Evolutionary conservation across 192 early-diverging fungal genomes (phyloP), one percentile per base, ranked within the genome.

Genomic region (Coemansia sp.): DNA sequence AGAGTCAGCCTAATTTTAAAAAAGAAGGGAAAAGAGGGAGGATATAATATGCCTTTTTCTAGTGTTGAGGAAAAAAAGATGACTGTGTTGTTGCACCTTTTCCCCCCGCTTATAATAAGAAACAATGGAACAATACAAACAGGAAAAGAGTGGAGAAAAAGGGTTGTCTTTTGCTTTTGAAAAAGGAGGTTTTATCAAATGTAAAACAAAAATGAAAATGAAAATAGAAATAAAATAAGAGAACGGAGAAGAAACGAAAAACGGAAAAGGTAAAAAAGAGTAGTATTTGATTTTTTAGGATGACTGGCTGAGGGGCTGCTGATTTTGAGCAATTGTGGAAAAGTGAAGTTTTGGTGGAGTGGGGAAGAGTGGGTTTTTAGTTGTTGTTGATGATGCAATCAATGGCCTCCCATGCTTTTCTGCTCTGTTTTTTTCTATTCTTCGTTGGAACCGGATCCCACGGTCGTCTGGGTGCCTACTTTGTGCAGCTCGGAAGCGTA

Each of bases 301-400:
- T 32, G 32, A 32, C 32, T 32, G 32, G 32, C 32, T 32, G 32
- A 32, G 32, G 4, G 32, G 32, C 32, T 32, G 32, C 32, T 32
- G 32, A 32, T 32, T 32, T 32, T 32, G 32, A 20, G 20, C 4
- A 32, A 32, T 32, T 2, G 32, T 32, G 32, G 32, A 32, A 2
- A 32, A 32, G 32, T 32, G 2, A 32, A 32, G 32, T 32, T 32
- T 32, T 32, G 32, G 32, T 32, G 32, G 32, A 32, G 32, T 32
- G 32, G 32, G 32, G 32, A 32, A 32, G 32, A 32, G 32, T 32
- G 32, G 17, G 9, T 12, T 43, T 55, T 55, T 41, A 8, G 37
- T n/a, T n/a, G 20, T 32, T 17, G 10, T n/a, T 65, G 64, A 55
- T 55, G 64, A 55, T 50, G 64, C 39, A 55, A 55, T 53, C 44